Evolutionary conservation across 805 yeast genomes (phyloP), one percentile per base, ranked within the genome.

Genomic region (Allodekkera sacchari): DNA sequence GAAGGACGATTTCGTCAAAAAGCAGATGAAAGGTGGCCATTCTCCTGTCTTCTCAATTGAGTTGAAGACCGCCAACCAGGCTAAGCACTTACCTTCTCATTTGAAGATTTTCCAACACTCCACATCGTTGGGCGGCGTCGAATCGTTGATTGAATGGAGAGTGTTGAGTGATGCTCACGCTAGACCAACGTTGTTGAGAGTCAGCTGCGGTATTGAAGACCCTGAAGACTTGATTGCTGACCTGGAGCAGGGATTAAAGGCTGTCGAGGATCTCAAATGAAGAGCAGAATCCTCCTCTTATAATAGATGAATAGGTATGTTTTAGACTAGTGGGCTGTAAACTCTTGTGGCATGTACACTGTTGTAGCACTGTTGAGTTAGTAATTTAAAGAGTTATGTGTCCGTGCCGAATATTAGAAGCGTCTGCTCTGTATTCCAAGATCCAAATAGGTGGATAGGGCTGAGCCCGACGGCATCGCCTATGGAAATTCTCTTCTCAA

Each of bases 81-180:
- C 95, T 0, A 71, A 66, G 41, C 33, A 44, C 7, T 60, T 88
- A 11, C 94, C 95, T 6, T 62, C 77, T 3, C 68, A 63, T 37
- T 60, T 85, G 37, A 69, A 73, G 43, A 71, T 70, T 41, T 85
- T 87, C 61, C 80, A 78, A 44, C 97, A 88, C 57, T 95, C 96
- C 4, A 87, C 96, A 1, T 84, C 95, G 3, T 63, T 89, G 18
- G 96, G 96, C 24, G 95, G 96, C 15, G 83, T 82, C 10, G 96
- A 89, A 57, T 80, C 94, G 28, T 61, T 87, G 48, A 74, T 88
- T 35, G 96, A 88, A 56, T 85, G 95, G 95, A 73, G 96, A 50
- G 78, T 84, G 0, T 49, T 88, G 58, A 68, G 80, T 16, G 89
- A 85, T 49, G 51, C 68, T 2, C 42, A 57, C 4, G 79, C 77